These are phyloP conservation scores for Dentipellis sp. DNA, from an alignment of 768 basidiomycete genomes.

Conservation along the genomic window DNA sequence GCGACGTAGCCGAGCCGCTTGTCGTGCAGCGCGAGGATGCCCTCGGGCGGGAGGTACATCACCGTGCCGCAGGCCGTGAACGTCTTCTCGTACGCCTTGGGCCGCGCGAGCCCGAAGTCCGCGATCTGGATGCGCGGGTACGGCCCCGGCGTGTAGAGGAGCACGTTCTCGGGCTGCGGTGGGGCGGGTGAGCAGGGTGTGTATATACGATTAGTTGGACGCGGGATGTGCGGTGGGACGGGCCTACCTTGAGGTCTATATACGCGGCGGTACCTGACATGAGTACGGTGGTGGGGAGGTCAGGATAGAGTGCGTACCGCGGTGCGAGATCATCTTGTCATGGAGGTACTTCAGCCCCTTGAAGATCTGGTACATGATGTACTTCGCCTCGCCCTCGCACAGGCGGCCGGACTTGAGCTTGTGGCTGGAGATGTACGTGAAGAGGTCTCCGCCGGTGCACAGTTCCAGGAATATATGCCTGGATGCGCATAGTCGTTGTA, in stretches of 20 bases:
- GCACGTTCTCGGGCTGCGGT: slow-evolving; percentile 75
- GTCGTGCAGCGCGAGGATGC: slow-evolving; percentile 68
- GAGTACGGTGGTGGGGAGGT: not conserved
- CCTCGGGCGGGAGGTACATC: slow-evolving; percentile 80
- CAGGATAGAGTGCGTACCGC: slow-evolving; percentile 58
- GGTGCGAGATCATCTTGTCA: slow-evolving; percentile 63
- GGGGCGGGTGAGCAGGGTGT: not conserved
- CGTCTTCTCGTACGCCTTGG: slow-evolving; percentile 72
- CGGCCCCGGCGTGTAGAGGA: slow-evolving; percentile 69
- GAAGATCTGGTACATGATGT: slow-evolving; percentile 75
- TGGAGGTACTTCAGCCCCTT: slow-evolving; percentile 66
- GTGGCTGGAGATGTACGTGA: slow-evolving; percentile 69
- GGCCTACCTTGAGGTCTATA: slow-evolving; percentile 54
- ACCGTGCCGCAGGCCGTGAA: slow-evolving; percentile 85
- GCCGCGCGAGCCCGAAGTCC: slow-evolving; percentile 80
- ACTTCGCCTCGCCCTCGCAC: slow-evolving; percentile 76
- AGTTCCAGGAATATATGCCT: slow-evolving; percentile 82
- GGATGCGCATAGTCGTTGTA: not conserved
- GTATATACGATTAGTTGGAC: not conserved
- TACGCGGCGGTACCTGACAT: not conserved
- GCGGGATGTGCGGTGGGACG: not conserved
- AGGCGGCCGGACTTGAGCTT: slow-evolving; percentile 40
- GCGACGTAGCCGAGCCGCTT: slow-evolving; percentile 66
- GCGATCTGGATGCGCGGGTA: slow-evolving; percentile 82
- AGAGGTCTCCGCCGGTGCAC: slow-evolving; percentile 82